A percentile compares a stretch with the other conserved stretches of the same genome.
Conservation (phyloP, 106 monocot species). For the Acorus calamus region DNA sequence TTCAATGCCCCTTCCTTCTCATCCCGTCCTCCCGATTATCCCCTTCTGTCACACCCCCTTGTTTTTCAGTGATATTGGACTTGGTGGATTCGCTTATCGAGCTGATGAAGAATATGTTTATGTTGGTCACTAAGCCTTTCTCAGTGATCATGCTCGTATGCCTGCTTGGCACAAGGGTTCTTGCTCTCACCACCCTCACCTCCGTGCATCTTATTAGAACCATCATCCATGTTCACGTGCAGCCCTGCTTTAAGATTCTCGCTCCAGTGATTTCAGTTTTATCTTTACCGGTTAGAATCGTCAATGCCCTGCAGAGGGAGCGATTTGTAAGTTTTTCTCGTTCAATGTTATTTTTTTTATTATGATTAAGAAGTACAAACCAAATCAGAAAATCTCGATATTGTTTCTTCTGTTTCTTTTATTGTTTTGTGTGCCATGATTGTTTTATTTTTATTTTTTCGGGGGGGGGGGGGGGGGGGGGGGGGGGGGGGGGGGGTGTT, state of each 20-base stretch:
- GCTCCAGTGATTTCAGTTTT: conserved; percentile 2
- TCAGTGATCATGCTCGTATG: not conserved
- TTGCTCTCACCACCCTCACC: not conserved
- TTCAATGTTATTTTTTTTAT: too few species aligned
- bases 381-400: too few species aligned
- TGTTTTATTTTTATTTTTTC: not conserved
- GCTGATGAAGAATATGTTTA: not conserved
- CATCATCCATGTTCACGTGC: conserved; percentile 6
- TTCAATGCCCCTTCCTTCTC: too few species aligned
- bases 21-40: too few species aligned
- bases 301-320: conserved; percentile 17
- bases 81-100: not conserved
- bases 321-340: conserved; percentile 3
- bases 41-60: too few species aligned
- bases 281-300: conserved; percentile 13
- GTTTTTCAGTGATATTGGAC: too few species aligned
- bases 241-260: conserved; percentile 9
- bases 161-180: conserved; percentile 5
- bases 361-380: too few species aligned
- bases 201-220: conserved; percentile 13
- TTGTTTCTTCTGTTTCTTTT: not conserved
- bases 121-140: conserved; percentile 6
- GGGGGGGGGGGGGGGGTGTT: too few species aligned
- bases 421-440: not conserved
- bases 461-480: too few species aligned